Evolutionary conservation across 1,284 basidiomycete genomes (phyloP).

Genomic region (Ustilago esculenta): DNA sequence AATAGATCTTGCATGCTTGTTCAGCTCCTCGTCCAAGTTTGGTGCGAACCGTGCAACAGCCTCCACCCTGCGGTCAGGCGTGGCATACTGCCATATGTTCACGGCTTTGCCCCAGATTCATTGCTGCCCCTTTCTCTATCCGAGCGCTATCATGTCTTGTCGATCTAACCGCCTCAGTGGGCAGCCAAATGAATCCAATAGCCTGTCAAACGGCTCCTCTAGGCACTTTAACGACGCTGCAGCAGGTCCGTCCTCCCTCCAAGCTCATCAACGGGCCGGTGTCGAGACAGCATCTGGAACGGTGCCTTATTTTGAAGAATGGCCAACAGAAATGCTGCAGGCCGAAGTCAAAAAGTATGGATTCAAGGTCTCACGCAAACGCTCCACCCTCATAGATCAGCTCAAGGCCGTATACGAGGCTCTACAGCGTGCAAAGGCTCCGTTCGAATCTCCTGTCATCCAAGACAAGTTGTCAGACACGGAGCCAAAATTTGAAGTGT

Average conservation of each 20-base stretch:
- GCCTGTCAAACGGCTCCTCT: too few species aligned
- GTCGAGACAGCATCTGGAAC: not conserved
- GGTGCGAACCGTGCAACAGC: not conserved
- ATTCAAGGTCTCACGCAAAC: conserved; percentile 36
- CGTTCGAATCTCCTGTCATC: not conserved
- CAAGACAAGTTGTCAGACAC: not conserved
- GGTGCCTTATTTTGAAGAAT: conserved; percentile 25
- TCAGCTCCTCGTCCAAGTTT: too few species aligned
- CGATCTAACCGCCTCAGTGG: conserved; percentile 11
- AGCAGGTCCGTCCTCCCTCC: conserved; percentile 1
- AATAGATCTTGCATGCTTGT: too few species aligned
- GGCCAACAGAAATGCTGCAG: conserved; percentile 20
- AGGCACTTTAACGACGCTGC: not conserved
- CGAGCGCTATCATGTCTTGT: conserved; percentile 9
- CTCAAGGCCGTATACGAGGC: conserved; percentile 29
- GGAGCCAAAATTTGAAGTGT: not conserved
- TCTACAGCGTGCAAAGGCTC: conserved; percentile 4
- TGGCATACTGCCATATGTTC: not conserved
- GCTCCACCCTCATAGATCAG: conserved; percentile 34
- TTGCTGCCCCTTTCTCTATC: conserved; percentile 3
- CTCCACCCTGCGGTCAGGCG: not conserved
- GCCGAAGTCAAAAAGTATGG: conserved; percentile 40
- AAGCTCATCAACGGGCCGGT: not conserved
- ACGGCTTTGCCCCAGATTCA: not conserved
- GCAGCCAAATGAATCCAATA: too few species aligned